phyloP scores from a whole-genome alignment of 129 eudicot species.

The Centella asiatica region DNA sequence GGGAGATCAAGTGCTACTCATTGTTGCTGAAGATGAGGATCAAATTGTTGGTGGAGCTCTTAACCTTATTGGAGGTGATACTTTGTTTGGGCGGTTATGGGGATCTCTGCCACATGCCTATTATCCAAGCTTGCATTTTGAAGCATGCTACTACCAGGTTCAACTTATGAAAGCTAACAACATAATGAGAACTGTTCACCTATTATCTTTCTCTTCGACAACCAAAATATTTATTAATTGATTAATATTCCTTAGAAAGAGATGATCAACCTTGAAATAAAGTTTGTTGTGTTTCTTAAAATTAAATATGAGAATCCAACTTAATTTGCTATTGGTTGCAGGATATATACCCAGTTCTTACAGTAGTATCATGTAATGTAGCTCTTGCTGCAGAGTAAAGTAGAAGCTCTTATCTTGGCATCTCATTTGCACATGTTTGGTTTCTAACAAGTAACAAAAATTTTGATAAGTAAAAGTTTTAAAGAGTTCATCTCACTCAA shows the following conservation, averaged over 20 bases:
- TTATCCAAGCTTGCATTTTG: conserved; percentile 93
- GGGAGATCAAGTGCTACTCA: conserved; percentile 81
- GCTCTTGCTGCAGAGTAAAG: background rate
- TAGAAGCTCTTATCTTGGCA: background rate
- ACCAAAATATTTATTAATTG: too few relatives aligned
- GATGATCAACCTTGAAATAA: too few relatives aligned
- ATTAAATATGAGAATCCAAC: too few relatives aligned
- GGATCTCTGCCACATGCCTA: conserved; percentile 83
- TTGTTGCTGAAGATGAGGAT: conserved; percentile 77
- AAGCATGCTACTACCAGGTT: conserved; percentile 99
- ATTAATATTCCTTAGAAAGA: too few relatives aligned
- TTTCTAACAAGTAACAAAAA: background rate
- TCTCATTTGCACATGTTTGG: background rate
- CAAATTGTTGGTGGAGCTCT: conserved; percentile 92
- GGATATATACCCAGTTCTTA: too few relatives aligned
- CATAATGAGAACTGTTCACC: background rate
- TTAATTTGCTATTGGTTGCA: too few relatives aligned
- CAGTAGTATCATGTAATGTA: too few relatives aligned
- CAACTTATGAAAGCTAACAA: background rate
- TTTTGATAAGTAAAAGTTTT: too few relatives aligned
- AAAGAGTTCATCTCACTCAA: too few relatives aligned
- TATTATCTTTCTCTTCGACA: too few relatives aligned
- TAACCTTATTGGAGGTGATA: conserved; percentile 91
- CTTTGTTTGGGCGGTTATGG: conserved; percentile 91
- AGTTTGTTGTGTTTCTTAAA: too few relatives aligned